phyloP scores from a whole-genome alignment of 805 yeast species.

The Teunomyces stri region DNA sequence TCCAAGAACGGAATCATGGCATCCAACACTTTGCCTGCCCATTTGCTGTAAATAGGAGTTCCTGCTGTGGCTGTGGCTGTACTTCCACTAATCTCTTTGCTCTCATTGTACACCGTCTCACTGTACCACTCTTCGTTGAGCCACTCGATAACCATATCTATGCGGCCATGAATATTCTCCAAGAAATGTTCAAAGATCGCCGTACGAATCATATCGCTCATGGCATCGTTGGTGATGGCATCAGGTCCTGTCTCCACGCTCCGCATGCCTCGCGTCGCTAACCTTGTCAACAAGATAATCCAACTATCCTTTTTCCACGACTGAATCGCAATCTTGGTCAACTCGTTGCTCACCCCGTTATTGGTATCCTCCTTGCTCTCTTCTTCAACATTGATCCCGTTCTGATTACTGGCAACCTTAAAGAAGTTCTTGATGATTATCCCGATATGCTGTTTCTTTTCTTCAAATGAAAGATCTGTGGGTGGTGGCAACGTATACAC shows the following conservation, averaged over 20 bases:
- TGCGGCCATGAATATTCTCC: conserved; percentile 65
- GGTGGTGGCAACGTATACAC: conserved; percentile 61
- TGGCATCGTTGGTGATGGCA: conserved; percentile 29
- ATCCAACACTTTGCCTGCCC: conserved; percentile 73
- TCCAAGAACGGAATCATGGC: conserved; percentile 83
- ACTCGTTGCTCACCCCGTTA: conserved; percentile 42
- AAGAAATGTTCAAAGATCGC: conserved; percentile 71
- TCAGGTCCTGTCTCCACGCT: conserved; percentile 21
- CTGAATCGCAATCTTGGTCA: conserved; percentile 55
- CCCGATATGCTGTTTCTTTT: conserved; percentile 56
- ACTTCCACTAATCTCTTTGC: conserved; percentile 16
- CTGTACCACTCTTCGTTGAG: conserved; percentile 91
- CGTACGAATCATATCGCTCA: conserved; percentile 63
- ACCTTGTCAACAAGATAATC: conserved; percentile 69
- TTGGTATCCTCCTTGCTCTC: conserved; percentile 17
- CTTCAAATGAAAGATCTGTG: conserved; percentile 45
- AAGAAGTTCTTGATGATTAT: conserved; percentile 60
- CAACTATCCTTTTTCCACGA: conserved; percentile 66
- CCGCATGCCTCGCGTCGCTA: conserved; percentile 78
- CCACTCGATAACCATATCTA: conserved; percentile 86
- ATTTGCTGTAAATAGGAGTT: conserved; percentile 48
- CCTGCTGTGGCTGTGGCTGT: neutral
- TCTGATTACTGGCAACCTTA: conserved; percentile 39
- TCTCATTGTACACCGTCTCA: conserved; percentile 46
- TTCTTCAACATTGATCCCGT: conserved; percentile 11